A percentile compares a stretch with the other conserved stretches of the same genome.
These are phyloP conservation scores for Scheffersomyces insectosa DNA, from an alignment of 1,139 yeast genomes.

Conservation along the genomic window DNA sequence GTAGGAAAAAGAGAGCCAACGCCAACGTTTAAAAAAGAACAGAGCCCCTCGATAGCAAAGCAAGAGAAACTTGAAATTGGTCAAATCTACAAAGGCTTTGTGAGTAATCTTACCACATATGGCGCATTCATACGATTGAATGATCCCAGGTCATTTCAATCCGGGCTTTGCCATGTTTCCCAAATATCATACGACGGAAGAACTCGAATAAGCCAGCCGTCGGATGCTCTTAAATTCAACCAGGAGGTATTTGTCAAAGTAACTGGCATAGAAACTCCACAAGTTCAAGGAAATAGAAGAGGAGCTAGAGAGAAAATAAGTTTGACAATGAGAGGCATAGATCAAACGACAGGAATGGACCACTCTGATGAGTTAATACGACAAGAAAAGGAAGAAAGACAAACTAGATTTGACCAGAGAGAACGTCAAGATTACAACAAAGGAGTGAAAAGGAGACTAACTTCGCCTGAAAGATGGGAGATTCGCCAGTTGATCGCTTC, in stretches of 20 bases:
- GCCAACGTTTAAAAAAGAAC: slow-evolving; percentile 3
- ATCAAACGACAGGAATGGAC: slow-evolving; percentile 66
- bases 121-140: slow-evolving; percentile 71
- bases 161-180: slow-evolving; percentile 79
- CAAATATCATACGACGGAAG: slow-evolving; percentile 51
- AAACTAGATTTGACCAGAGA: slow-evolving; percentile 5
- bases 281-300: slow-evolving; percentile 21
- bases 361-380: slow-evolving; percentile 17
- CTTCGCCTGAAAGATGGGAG: slow-evolving; percentile 93
- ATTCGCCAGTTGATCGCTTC: slow-evolving; percentile 78
- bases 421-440: slow-evolving; percentile 11
- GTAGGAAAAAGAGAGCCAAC: not conserved
- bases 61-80: slow-evolving; percentile 33
- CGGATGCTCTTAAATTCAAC: slow-evolving; percentile 55
- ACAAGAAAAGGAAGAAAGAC: slow-evolving; percentile 27
- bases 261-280: slow-evolving; percentile 35
- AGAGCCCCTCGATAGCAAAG: not conserved
- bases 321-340: slow-evolving; percentile 72
- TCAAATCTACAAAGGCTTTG: slow-evolving; percentile 58
- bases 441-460: slow-evolving; percentile 47
- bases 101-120: slow-evolving; percentile 59
- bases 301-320: slow-evolving; percentile 42
- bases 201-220: slow-evolving; percentile 54
- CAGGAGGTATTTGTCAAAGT: slow-evolving; percentile 72
- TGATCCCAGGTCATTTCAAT: slow-evolving; percentile 23